phyloP scores from a whole-genome alignment of 1,284 basidiomycete genomes.

The Apiotrichum montevideense region DNA sequence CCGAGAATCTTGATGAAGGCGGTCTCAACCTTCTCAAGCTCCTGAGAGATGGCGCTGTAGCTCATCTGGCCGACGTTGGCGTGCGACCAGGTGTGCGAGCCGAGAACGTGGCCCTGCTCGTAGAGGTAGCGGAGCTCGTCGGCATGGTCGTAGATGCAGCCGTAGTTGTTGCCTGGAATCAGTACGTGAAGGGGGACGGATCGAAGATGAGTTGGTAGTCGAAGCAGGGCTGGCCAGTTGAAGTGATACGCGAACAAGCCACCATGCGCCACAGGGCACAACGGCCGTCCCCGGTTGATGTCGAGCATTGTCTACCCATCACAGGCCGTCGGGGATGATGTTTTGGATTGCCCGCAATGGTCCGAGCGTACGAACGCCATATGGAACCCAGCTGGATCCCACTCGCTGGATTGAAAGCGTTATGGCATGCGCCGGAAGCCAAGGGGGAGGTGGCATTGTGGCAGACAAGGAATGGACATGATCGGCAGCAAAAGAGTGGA shows the following conservation, averaged over 20 bases:
- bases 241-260: not conserved
- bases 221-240: conserved; percentile 48
- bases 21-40: conserved; percentile 51
- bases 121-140: conserved; percentile 9
- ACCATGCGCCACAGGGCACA: not conserved
- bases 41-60: conserved; percentile 43
- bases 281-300: no score
- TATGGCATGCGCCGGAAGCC: no score
- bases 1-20: conserved; percentile 54
- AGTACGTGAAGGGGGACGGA: not conserved
- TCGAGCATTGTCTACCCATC: no score
- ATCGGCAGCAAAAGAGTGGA: no score
- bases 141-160: conserved; percentile 52
- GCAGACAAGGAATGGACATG: no score
- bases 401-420: no score
- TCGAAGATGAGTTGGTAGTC: not conserved
- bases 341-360: no score
- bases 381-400: no score
- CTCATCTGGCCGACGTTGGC: conserved; percentile 49
- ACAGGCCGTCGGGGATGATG: no score
- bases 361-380: no score
- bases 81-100: conserved; percentile 57
- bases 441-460: no score
- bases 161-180: conserved; percentile 33
- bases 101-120: conserved; percentile 50